Conservation (phyloP, 345 rosid genomes). For the Brassica carinata region DNA sequence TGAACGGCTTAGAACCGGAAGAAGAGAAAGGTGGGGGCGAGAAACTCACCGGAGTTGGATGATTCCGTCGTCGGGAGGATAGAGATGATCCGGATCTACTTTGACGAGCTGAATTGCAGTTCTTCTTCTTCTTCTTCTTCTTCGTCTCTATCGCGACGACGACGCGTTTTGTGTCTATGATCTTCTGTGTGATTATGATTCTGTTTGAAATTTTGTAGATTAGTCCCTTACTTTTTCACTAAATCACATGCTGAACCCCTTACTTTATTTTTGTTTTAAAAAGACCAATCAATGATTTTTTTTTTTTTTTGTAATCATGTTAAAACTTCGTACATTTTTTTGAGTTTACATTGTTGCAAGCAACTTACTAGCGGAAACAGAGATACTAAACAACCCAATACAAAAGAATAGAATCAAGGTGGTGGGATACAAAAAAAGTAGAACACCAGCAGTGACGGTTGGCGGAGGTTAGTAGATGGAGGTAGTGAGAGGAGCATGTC, state of each 20-base stretch:
- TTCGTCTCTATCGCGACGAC: constrained; percentile 20
- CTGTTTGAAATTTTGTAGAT: neutral
- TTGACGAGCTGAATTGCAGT: constrained; percentile 1
- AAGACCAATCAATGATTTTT: neutral
- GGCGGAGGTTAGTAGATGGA: no score
- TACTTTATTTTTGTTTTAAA: neutral
- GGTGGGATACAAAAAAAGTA: no score
- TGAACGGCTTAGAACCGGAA: neutral
- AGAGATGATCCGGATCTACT: constrained; percentile 20
- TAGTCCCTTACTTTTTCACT: neutral
- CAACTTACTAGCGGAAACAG: no score
- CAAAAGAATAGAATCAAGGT: no score
- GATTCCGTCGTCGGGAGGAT: neutral
- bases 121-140: constrained; percentile 7
- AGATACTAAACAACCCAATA: no score
- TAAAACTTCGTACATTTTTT: no score
- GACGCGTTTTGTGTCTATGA: constrained; percentile 22
- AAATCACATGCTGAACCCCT: neutral
- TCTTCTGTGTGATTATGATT: neutral
- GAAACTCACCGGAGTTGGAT: constrained; percentile 23
- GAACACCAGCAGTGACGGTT: no score
- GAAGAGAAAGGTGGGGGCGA: neutral
- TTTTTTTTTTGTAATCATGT: no score
- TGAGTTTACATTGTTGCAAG: no score
- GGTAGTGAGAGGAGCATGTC: no score